phyloP scores from a whole-genome alignment of 805 yeast genomes.

The Jamesozyma gamospora region DNA sequence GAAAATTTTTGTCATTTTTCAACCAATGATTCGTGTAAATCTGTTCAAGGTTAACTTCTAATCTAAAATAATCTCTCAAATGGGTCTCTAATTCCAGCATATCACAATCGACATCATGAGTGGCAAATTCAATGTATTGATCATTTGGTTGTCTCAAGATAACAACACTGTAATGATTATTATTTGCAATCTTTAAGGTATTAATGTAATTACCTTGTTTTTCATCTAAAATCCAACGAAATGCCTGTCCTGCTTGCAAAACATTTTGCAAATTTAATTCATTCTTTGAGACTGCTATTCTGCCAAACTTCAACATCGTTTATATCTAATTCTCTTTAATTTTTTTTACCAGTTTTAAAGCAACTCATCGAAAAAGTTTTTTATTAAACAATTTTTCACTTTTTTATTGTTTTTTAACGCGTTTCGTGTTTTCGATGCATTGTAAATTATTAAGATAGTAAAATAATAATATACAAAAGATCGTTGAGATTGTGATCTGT shows the following conservation, averaged over 20 bases:
- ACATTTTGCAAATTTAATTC: conserved; percentile 41
- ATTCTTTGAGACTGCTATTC: conserved; percentile 1
- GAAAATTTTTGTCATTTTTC: conserved; percentile 41
- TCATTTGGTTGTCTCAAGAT: conserved; percentile 55
- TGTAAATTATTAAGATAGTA: too few relatives aligned
- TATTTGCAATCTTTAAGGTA: conserved; percentile 18
- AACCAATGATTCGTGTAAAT: conserved; percentile 55
- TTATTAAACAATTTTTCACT: too few relatives aligned
- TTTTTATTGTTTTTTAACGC: too few relatives aligned
- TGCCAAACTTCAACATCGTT: conserved; percentile 8
- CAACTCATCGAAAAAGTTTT: too few relatives aligned
- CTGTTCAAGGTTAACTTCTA: conserved; percentile 42
- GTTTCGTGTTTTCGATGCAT: too few relatives aligned
- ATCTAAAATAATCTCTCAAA: conserved; percentile 60
- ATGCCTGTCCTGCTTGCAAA: conserved; percentile 28
- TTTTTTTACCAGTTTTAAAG: too few relatives aligned
- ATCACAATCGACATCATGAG: conserved; percentile 26
- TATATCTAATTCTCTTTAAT: too few relatives aligned
- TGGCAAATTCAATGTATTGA: conserved; percentile 43
- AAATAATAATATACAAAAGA: too few relatives aligned
- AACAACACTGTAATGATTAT: conserved; percentile 44
- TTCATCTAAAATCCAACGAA: conserved; percentile 26
- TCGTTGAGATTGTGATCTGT: too few relatives aligned
- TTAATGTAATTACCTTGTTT: conserved; percentile 14
- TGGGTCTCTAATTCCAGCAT: conserved; percentile 32